These are phyloP conservation scores for Exophiala aquamarina DNA, from an alignment of 2,329 filamentous ascomycete genomes.

Conservation along the genomic window DNA sequence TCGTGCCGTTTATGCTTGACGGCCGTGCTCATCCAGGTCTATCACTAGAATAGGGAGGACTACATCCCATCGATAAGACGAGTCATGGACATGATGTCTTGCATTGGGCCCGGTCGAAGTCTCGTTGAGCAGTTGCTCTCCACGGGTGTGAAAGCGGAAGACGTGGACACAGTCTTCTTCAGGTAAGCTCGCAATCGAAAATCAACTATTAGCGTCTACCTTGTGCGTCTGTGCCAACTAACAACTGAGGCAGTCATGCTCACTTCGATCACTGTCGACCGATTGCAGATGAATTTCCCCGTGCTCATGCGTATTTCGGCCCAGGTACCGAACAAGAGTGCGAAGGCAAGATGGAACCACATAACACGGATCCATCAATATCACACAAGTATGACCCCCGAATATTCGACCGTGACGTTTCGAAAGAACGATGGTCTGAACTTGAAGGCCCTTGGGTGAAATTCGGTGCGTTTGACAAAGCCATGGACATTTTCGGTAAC, in stretches of 20 bases:
- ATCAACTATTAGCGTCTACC: background rate
- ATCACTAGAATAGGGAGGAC: background rate
- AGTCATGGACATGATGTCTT: slow-evolving; percentile 1
- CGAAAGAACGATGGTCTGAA: background rate
- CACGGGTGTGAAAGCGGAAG: background rate
- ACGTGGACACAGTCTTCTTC: background rate
- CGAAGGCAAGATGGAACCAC: background rate
- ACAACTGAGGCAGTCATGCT: slow-evolving; percentile 1
- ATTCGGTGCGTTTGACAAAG: slow-evolving; percentile 37
- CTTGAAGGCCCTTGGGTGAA: slow-evolving; percentile 27
- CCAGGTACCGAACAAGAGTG: slow-evolving; percentile 1
- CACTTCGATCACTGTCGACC: slow-evolving; percentile 5
- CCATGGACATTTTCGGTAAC: slow-evolving; percentile 40
- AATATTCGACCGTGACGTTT: background rate
- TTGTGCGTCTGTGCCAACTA: too few species aligned
- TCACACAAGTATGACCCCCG: slow-evolving; percentile 3
- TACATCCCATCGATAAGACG: slow-evolving; percentile 2
- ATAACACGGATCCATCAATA: background rate
- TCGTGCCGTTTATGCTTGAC: too few species aligned
- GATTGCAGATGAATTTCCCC: background rate
- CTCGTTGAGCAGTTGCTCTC: background rate
- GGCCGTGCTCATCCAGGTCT: too few species aligned
- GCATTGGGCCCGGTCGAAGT: background rate
- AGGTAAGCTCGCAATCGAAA: slow-evolving; percentile 1
- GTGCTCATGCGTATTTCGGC: background rate